These are phyloP conservation scores for Penicillium ucsense DNA, from an alignment of 495 filamentous ascomycete genomes.

Conservation along the genomic window DNA sequence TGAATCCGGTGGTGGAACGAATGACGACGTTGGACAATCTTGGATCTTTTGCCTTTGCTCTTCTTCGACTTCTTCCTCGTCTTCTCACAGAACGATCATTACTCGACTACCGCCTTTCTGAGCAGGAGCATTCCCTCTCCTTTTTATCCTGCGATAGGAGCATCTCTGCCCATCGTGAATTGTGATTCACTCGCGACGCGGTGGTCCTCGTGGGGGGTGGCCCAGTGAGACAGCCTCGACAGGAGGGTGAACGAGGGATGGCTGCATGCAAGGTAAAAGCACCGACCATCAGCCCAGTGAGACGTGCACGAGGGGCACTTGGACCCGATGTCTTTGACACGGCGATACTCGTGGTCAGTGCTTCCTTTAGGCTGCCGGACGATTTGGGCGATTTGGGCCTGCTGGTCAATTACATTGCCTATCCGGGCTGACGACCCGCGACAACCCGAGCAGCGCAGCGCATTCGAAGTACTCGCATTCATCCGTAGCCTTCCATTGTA, in stretches of 20 bases:
- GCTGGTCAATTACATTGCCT: conserved; percentile 10
- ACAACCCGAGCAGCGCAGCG: neutral
- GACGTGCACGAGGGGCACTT: neutral
- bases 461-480: neutral
- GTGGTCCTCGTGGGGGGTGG: neutral
- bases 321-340: neutral
- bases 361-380: neutral
- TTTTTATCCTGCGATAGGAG: neutral
- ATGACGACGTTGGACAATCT: conserved; percentile 1
- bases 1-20: conserved; percentile 3
- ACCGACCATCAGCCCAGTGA: neutral
- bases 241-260: conserved; percentile 1
- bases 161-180: neutral
- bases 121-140: neutral
- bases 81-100: neutral
- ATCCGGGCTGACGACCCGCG: conserved; percentile 3
- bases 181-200: neutral
- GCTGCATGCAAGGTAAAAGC: neutral
- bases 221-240: neutral
- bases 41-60: neutral
- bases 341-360: neutral
- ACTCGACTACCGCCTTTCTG: conserved; percentile 8
- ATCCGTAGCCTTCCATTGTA: neutral
- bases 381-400: neutral
- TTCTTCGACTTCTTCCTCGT: neutral